Evolutionary conservation across 2,329 filamentous ascomycete species (phyloP), one percentile per base, ranked within the genome.

Genomic region (Colletotrichum lini): DNA sequence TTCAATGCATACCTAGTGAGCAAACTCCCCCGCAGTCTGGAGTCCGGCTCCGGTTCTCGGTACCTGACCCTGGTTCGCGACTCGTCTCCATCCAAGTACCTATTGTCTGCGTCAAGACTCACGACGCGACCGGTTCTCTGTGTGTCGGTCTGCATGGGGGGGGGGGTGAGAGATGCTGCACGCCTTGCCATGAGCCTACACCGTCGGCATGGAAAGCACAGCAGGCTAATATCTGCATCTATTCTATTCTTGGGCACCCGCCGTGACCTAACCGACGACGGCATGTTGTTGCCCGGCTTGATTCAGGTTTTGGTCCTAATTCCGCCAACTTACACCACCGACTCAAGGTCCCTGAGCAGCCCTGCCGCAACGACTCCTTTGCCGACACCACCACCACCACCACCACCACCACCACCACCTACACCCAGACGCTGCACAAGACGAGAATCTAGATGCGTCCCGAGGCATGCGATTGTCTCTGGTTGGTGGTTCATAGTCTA

Each of bases 1-100:
- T 54, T 23, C 35, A 16, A 1, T 40, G 6, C 21, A 12, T 38
- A 9, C 42, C 50, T 65, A 65, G 44, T 65, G 53, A 65, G 63
- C 21, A 5, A 26, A 40, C 40, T 61, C 54, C 63, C 35, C 63
- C 63, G 67, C 63, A 67, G 12, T 67, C 56, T 47, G 35, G 49
- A 57, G 35, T 13, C 47, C 47, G 45, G 47, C 49, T 49, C 67
- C 42, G 56, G 63, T 52, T 70, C 63, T 65, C 67, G 56, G 56
- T 65, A 63, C 65, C 59, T 63, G 47, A 26, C 52, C 50, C 59
- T 65, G 35, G 59, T 42, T 23, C 44, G 42, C 54, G 30, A 56
- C 15, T 35, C 35, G 35, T 9, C 54, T n/a, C n/a, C 35, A 38
- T 38, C 35, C 35, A 38, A 38, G 8, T 38, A 38, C 35, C 35